These are phyloP conservation scores for Brassica carinata DNA, from an alignment of 345 rosid species.

Conservation along the genomic window DNA sequence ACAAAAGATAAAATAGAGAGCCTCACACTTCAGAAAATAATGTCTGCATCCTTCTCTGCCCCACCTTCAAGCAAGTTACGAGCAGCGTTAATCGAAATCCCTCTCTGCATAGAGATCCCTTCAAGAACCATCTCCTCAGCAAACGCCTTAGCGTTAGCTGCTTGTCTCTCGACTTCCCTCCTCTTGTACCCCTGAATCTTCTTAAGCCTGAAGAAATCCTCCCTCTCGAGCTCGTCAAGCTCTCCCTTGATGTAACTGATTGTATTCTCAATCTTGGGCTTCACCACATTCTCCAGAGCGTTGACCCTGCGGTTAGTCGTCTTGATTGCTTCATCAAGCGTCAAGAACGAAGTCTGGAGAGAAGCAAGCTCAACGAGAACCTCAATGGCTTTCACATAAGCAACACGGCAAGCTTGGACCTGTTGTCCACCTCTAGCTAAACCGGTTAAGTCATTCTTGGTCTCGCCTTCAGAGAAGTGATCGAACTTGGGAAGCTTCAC, in stretches of 20 bases:
- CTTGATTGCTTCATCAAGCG: conserved; percentile 94
- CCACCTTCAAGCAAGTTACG: conserved; percentile 61
- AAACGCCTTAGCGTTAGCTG: conserved; percentile 52
- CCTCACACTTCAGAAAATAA: conserved; percentile 60
- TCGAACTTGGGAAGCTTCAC: conserved; percentile 92
- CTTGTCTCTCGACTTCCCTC: conserved; percentile 70
- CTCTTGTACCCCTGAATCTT: conserved; percentile 86
- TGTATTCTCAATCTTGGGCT: conserved; percentile 85
- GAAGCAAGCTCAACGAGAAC: conserved; percentile 95
- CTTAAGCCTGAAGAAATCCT: conserved; percentile 89
- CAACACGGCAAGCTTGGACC: conserved; percentile 84
- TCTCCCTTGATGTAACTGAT: conserved; percentile 83
- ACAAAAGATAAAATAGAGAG: conserved; percentile 30
- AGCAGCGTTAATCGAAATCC: conserved; percentile 63
- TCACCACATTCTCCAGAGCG: conserved; percentile 89
- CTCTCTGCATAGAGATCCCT: conserved; percentile 72
- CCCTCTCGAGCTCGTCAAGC: conserved; percentile 94
- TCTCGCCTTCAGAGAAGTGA: conserved; percentile 78
- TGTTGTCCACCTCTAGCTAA: conserved; percentile 97
- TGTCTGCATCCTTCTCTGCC: conserved; percentile 71
- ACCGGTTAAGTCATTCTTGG: conserved; percentile 88
- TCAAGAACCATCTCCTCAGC: conserved; percentile 72
- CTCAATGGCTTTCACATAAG: conserved; percentile 85
- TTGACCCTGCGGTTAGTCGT: conserved; percentile 93
- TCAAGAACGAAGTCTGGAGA: conserved; percentile 88